A percentile compares a stretch with the other conserved stretches of the same genome.
These are phyloP conservation scores for Vanrija sp. DNA, from an alignment of 1,284 basidiomycete species.

Conservation along the genomic window DNA sequence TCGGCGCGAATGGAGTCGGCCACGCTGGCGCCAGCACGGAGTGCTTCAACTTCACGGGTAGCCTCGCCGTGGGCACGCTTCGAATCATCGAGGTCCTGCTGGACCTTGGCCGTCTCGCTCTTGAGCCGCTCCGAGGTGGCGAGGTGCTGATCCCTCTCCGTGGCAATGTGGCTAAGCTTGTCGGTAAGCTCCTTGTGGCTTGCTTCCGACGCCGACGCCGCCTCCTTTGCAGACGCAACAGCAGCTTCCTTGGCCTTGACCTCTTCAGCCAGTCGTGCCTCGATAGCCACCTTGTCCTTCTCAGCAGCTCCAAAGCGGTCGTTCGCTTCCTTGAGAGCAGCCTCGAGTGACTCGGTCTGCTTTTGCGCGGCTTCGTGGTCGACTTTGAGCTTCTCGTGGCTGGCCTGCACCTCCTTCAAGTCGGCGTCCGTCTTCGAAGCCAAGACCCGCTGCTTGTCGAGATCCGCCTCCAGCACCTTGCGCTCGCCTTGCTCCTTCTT, in stretches of 20 bases:
- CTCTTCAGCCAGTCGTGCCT: neutral
- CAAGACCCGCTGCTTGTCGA: too few species aligned
- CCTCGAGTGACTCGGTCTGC: constrained; percentile 6
- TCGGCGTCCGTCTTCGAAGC: constrained; percentile 1
- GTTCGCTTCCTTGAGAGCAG: neutral
- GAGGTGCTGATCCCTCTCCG: constrained; percentile 5
- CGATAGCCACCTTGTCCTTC: neutral
- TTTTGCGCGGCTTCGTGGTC: neutral
- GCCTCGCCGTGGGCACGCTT: neutral
- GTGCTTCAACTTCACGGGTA: constrained; percentile 13
- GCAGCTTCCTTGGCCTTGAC: neutral
- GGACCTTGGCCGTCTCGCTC: neutral
- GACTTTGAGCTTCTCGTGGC: neutral
- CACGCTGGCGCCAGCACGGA: constrained; percentile 18
- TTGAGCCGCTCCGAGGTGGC: neutral
- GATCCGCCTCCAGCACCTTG: neutral
- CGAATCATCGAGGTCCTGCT: too few species aligned
- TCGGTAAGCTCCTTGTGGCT: constrained; percentile 6
- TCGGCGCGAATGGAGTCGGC: constrained; percentile 12
- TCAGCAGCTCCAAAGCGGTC: neutral
- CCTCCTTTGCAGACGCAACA: neutral
- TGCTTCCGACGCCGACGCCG: neutral
- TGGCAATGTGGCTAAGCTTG: neutral
- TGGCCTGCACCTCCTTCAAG: constrained; percentile 4
- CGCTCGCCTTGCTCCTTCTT: constrained; percentile 8